A percentile compares a stretch with the other conserved stretches of the same genome.
Evolutionary conservation across 306 rosid species (phyloP).

Genomic region (Morella rubra): DNA sequence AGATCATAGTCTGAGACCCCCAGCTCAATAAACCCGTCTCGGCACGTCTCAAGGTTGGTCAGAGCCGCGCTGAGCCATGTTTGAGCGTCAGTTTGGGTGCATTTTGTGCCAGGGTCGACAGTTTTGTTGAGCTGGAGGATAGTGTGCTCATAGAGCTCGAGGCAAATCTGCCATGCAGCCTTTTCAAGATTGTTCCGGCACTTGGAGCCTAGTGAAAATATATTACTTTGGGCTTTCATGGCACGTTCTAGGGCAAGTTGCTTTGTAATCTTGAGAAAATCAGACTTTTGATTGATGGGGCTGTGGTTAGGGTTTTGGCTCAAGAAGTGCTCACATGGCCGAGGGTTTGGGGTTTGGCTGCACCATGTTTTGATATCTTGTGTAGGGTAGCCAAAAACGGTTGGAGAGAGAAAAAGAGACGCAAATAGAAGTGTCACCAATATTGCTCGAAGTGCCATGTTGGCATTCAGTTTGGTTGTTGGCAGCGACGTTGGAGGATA

Average conservation of each 20-base stretch:
- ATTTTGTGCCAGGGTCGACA: constrained; percentile 15
- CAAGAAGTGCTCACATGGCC: constrained; percentile 63
- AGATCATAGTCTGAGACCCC: constrained; percentile 42
- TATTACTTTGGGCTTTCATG: constrained; percentile 32
- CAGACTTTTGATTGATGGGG: constrained; percentile 54
- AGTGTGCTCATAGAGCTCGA: constrained; percentile 56
- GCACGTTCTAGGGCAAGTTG: constrained; percentile 53
- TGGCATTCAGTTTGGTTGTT: neutral
- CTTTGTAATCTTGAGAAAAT: constrained; percentile 53
- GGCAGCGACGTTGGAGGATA: neutral
- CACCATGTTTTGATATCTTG: constrained; percentile 62
- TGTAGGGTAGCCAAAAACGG: constrained; percentile 22
- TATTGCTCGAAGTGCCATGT: neutral
- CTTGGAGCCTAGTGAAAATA: constrained; percentile 46
- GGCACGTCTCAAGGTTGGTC: constrained; percentile 77
- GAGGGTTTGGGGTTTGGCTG: constrained; percentile 73
- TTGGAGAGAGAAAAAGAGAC: constrained; percentile 30
- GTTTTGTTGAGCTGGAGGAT: constrained; percentile 51
- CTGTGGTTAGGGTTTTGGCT: constrained; percentile 27
- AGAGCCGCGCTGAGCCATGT: constrained; percentile 78
- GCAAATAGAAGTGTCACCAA: constrained; percentile 20
- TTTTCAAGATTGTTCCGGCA: constrained; percentile 40
- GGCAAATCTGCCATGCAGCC: constrained; percentile 73
- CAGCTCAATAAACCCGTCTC: constrained; percentile 52
- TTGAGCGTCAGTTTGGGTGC: constrained; percentile 48